A percentile compares a stretch with the other conserved stretches of the same genome.
Evolutionary conservation across 345 rosid species (phyloP).

Genomic region (Eucalyptus decipiens): DNA sequence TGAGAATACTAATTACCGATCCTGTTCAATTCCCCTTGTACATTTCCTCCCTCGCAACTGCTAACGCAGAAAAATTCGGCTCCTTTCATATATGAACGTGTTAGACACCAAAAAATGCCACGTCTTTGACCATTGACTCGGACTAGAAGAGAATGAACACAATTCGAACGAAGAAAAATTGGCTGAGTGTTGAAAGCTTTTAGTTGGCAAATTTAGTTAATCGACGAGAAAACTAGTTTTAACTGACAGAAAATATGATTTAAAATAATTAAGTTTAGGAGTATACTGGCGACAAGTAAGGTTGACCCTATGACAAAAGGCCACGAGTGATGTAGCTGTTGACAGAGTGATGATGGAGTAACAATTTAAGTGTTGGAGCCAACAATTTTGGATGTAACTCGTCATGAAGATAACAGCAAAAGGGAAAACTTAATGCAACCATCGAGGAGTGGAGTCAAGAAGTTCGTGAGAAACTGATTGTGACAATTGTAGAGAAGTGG

Average conservation of each 20-base stretch:
- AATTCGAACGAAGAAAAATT: no score
- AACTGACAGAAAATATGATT: neutral
- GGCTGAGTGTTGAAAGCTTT: neutral
- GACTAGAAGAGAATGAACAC: neutral
- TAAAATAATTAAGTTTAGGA: neutral
- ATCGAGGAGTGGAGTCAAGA: neutral
- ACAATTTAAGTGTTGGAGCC: neutral
- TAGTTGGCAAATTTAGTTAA: neutral
- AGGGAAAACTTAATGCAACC: neutral
- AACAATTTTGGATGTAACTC: neutral
- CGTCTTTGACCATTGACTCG: neutral
- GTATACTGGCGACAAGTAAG: neutral
- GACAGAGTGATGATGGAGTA: neutral
- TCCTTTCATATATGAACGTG: neutral
- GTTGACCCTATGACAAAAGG: neutral
- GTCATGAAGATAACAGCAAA: neutral
- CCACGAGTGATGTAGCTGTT: neutral
- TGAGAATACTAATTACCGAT: neutral
- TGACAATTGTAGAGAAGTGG: neutral
- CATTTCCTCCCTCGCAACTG: neutral
- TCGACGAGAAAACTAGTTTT: neutral
- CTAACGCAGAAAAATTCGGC: neutral
- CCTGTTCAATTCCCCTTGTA: neutral
- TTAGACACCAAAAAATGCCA: neutral
- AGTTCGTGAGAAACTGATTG: neutral